Conservation (phyloP, 2,329 filamentous ascomycete species). For the Rutstroemia sp. region DNA sequence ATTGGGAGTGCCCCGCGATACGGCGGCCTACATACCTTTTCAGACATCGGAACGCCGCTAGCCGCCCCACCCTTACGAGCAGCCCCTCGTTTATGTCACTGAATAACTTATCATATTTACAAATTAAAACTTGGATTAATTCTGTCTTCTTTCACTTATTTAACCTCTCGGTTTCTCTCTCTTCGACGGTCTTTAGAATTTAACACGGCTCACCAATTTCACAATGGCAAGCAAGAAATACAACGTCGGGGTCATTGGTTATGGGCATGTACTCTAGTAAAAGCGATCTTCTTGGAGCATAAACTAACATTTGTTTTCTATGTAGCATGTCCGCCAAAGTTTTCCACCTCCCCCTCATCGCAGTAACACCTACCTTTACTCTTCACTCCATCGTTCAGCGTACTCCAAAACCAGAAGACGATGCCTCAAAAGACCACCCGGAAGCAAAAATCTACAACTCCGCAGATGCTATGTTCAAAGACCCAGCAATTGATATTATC, state of each 20-base stretch:
- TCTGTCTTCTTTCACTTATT: too few species aligned
- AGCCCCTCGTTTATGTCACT: too few species aligned
- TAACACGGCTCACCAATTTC: too few species aligned
- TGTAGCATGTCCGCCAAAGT: constrained; percentile 58
- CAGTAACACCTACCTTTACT: constrained; percentile 52
- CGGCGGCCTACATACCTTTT: too few species aligned
- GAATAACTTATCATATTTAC: too few species aligned
- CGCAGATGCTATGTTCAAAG: constrained; percentile 54
- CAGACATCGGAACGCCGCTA: too few species aligned
- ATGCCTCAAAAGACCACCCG: constrained; percentile 63
- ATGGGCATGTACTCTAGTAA: not conserved
- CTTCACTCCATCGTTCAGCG: constrained; percentile 74
- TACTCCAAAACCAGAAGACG: constrained; percentile 53
- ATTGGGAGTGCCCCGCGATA: too few species aligned
- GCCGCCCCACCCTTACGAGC: too few species aligned
- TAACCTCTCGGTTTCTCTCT: too few species aligned
- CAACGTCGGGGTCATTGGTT: not conserved
- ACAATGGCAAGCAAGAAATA: not conserved
- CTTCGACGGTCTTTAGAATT: too few species aligned
- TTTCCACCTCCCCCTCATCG: constrained; percentile 78
- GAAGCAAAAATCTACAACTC: constrained; percentile 55
- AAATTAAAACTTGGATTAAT: too few species aligned
- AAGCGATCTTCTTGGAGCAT: too few species aligned
- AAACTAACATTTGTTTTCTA: not conserved
- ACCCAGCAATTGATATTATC: constrained; percentile 59